Evolutionary conservation across 768 basidiomycete genomes (phyloP), one percentile per base, ranked within the genome.

Genomic region (Mycena metata): DNA sequence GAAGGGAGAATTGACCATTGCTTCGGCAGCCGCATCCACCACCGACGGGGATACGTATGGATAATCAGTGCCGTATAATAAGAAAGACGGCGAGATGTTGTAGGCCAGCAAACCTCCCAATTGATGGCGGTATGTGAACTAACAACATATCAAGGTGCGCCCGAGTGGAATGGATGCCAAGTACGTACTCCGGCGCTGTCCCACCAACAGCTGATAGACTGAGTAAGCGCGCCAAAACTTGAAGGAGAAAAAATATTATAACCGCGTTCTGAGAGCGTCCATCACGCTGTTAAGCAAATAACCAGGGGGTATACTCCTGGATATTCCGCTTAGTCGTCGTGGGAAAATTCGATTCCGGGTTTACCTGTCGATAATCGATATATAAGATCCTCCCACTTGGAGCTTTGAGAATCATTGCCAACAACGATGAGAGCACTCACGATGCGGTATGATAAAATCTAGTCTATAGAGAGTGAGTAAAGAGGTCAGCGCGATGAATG

Each of bases 291-390:
- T 56, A 3, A 63, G 47, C 4, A 64, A 21, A 7, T 46, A 21
- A 5, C 56, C 56, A 11, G 61, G 49, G 15, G 57, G n/a, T 19
- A 69, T 60, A n/a, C 55, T 49, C 19, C 67, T 69, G 47, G 39
- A 46, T 41, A 9, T 3, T 5, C 17, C 26, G 43, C 12, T 35
- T 8, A 55, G 15, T 11, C 33, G 10, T 30, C 12, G 23, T 24
- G 21, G 2, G 12, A 23, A 13, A 30, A 4, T 8, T 23, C 9
- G 36, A 21, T 2, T 21, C 26, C 15, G 24, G 23, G 11, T 16
- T 7, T 46, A 69, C 67, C 67, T 41, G 62, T 69, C 67, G 30
- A 69, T 63, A 13, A 69, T 64, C 23, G 67, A 64, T 21, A 56
- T 56, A 36, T 64, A 64, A 1, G 67, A 63, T 23, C 67, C 67